Percentiles rank a stretch among this genome's conserved stretches.
Evolutionary conservation across 805 yeast species (phyloP).

Genomic region (Ogataea methanolica): DNA sequence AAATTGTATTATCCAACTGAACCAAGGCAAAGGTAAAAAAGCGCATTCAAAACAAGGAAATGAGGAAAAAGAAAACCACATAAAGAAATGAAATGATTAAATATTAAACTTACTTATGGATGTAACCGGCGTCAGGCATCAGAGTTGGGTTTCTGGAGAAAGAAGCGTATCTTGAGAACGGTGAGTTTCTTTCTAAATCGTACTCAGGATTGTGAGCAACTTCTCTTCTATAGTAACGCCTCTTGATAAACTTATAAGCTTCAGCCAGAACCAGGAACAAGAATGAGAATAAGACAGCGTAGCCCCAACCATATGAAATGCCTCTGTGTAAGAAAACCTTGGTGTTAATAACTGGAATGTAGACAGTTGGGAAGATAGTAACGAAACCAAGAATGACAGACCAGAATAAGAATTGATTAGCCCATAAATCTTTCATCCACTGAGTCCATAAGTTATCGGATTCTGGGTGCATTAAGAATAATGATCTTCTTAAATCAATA

Average conservation of each 20-base stretch:
- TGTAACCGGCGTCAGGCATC: constrained; percentile 12
- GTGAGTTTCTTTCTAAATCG: constrained; percentile 58
- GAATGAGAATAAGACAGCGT: constrained; percentile 55
- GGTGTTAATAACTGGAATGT: constrained; percentile 82
- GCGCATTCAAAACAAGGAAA: neutral
- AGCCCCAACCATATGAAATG: constrained; percentile 78
- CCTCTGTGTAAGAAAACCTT: constrained; percentile 70
- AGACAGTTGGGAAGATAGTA: constrained; percentile 75
- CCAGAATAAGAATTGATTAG: constrained; percentile 76
- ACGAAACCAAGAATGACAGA: constrained; percentile 66
- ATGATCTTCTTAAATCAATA: constrained; percentile 62
- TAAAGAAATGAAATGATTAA: neutral
- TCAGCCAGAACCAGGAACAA: constrained; percentile 61
- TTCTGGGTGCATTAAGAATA: constrained; percentile 67
- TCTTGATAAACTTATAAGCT: constrained; percentile 61
- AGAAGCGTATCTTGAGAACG: constrained; percentile 58
- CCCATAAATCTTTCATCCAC: constrained; percentile 62
- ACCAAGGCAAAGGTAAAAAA: neutral
- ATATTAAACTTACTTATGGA: constrained; percentile 4
- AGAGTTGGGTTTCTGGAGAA: constrained; percentile 50
- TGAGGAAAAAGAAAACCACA: neutral
- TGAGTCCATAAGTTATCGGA: constrained; percentile 56
- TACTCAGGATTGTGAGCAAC: constrained; percentile 54
- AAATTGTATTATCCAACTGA: too few relatives aligned
- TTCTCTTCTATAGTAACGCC: constrained; percentile 44